Conservation (phyloP, 768 basidiomycete genomes). For the Naganishia onofrii region DNA sequence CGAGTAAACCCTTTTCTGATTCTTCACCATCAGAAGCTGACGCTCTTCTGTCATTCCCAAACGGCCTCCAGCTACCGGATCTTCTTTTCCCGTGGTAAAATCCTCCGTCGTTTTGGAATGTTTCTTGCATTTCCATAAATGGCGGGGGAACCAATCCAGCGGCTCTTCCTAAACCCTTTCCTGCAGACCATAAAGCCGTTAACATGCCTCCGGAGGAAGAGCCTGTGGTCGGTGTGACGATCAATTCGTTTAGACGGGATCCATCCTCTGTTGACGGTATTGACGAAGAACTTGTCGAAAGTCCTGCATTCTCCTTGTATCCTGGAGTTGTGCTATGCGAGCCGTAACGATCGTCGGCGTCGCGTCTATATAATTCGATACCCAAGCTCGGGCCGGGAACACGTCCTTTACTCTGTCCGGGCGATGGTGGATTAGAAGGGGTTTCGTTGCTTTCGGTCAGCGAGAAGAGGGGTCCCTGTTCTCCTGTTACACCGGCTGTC, state of each 20-base stretch:
- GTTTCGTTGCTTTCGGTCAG: slow-evolving; percentile 4
- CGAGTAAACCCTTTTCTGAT: slow-evolving; percentile 17
- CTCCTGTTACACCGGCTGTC: not conserved
- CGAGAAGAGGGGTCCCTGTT: not conserved
- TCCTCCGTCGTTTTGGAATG: not conserved
- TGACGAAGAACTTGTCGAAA: slow-evolving; percentile 2
- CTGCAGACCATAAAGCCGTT: slow-evolving; percentile 18
- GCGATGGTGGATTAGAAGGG: slow-evolving; percentile 13
- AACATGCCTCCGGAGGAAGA: slow-evolving; percentile 25
- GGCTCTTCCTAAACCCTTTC: slow-evolving; percentile 8
- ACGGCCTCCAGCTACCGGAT: not conserved
- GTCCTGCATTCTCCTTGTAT: not conserved
- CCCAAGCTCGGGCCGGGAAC: not conserved
- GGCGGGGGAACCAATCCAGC: not conserved
- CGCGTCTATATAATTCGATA: not conserved
- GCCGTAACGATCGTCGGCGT: not conserved
- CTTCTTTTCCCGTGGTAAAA: slow-evolving; percentile 1
- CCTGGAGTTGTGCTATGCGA: not conserved
- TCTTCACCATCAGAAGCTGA: slow-evolving; percentile 16
- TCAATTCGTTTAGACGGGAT: not conserved
- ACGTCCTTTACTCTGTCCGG: not conserved
- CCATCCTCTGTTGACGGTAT: not conserved
- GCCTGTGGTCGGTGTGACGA: slow-evolving; percentile 2
- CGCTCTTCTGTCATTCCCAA: not conserved
- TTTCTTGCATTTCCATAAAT: not conserved